Conservation (phyloP, 1,139 yeast genomes). For the Hyphopichia pseudoburtonii region DNA sequence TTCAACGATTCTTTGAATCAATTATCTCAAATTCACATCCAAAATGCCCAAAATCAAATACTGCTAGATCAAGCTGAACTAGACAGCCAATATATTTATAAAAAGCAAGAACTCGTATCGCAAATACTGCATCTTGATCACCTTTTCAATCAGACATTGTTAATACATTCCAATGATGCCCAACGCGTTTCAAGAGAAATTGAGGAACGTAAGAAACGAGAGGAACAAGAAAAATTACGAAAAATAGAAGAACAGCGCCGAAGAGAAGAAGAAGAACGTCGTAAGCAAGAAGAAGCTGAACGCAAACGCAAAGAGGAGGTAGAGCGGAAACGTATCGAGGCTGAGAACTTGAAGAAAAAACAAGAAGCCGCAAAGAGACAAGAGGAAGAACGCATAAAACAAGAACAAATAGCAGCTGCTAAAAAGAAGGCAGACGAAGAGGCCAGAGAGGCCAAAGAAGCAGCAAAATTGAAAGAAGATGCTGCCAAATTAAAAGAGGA, state of each 20-base stretch:
- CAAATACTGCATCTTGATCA: background rate
- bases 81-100: constrained; percentile 1
- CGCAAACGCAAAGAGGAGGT: constrained; percentile 12
- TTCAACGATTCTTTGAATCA: background rate
- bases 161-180: constrained; percentile 9
- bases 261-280: constrained; percentile 9
- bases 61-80: background rate
- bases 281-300: constrained; percentile 9
- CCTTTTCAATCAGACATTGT: constrained; percentile 1
- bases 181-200: constrained; percentile 9
- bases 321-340: constrained; percentile 9
- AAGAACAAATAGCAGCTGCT: background rate
- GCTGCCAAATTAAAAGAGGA: constrained; percentile 10
- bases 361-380: constrained; percentile 11
- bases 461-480: no score
- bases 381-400: constrained; percentile 7
- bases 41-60: background rate
- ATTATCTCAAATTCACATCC: background rate
- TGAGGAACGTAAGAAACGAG: constrained; percentile 12
- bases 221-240: constrained; percentile 12
- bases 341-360: constrained; percentile 12
- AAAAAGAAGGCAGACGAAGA: constrained; percentile 12
- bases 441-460: constrained; percentile 10
- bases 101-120: background rate
- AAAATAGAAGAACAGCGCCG: constrained; percentile 10